Evolutionary conservation across 495 filamentous ascomycete species (phyloP), one percentile per base, ranked within the genome.

Genomic region (Aspergillus olivimuriae): DNA sequence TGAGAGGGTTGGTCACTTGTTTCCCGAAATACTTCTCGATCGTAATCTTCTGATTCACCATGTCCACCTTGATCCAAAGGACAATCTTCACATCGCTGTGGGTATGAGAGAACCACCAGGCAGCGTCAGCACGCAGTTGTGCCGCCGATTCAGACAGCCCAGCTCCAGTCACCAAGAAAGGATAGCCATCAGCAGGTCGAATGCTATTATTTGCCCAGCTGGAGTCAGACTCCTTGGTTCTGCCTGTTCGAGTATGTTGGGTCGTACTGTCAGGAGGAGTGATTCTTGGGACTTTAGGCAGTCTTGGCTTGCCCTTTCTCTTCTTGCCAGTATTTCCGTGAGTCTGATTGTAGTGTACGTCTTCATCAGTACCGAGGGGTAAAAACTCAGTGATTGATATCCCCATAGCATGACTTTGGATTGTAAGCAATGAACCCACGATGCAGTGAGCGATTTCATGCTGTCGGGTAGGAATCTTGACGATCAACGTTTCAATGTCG

Each of bases 101-200:
- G 4, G 42, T 37, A 16, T 44, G 36, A 9, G 32, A 8, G 8
- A 44, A 22, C 42, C 42, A 44, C 32, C 42, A 37, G 4, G 32
- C 19, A 9, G 41, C 41, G 16, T 44, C 41, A 10, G 12, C 10
- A 4, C 41, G 16, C 10, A 44, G 41, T 4, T 32, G 4, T 2
- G 30, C 33, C 32, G 38, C 26, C 1, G 42, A 44, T 30, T 44
- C 42, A 15, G 42, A 44, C 1, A 38, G 15, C n/a, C 42, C 42
- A 12, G 32, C 33, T 37, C 38, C 42, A 9, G 36, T 44, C 12
- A 44, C 39, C 1, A 42, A 28, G 33, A 6, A 15, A 4, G 39
- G 39, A 23, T 28, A 42, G 17, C 23, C 39, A n/a, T n/a, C n/a
- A 30, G n/a, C 4, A 30, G 39, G 39, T 19, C 39, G 14, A 3